A percentile compares a stretch with the other conserved stretches of the same genome.
Conservation (phyloP, 768 basidiomycete species). For the Pisolithus albus region DNA sequence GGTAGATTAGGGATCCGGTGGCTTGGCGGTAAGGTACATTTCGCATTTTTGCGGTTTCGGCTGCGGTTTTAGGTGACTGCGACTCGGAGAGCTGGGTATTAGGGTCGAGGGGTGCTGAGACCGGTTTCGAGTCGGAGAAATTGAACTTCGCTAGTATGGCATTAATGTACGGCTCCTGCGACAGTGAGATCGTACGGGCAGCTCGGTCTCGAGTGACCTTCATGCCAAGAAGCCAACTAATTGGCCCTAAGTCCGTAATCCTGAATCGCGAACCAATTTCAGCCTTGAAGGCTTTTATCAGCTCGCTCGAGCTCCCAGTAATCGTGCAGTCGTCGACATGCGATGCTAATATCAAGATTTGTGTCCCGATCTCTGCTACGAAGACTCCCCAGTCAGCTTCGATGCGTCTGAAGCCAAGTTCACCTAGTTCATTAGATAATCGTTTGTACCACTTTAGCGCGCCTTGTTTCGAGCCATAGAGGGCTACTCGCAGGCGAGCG, state of each 20-base stretch:
- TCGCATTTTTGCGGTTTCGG: background rate
- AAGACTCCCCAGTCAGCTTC: conserved; percentile 7
- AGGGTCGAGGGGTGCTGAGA: background rate
- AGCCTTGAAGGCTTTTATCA: conserved; percentile 1
- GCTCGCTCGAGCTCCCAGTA: background rate
- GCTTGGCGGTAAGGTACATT: background rate
- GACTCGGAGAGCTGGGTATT: background rate
- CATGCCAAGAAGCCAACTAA: conserved; percentile 10
- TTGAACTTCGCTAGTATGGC: conserved; percentile 7
- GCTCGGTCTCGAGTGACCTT: background rate
- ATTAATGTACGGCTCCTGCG: background rate
- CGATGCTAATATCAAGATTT: background rate
- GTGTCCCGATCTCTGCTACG: background rate
- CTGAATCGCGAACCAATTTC: background rate
- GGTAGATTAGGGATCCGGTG: conserved; percentile 8
- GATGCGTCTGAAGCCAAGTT: background rate
- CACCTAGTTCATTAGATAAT: background rate
- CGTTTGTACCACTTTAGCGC: conserved; percentile 6
- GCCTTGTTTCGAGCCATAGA: conserved; percentile 9
- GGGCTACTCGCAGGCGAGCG: background rate
- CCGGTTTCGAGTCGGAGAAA: background rate
- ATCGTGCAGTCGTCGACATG: conserved; percentile 8
- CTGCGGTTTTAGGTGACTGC: background rate
- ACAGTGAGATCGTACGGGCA: background rate
- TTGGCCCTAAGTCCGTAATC: background rate